phyloP scores from a whole-genome alignment of 106 monocot genomes.

The Amphibolis antarctica region DNA sequence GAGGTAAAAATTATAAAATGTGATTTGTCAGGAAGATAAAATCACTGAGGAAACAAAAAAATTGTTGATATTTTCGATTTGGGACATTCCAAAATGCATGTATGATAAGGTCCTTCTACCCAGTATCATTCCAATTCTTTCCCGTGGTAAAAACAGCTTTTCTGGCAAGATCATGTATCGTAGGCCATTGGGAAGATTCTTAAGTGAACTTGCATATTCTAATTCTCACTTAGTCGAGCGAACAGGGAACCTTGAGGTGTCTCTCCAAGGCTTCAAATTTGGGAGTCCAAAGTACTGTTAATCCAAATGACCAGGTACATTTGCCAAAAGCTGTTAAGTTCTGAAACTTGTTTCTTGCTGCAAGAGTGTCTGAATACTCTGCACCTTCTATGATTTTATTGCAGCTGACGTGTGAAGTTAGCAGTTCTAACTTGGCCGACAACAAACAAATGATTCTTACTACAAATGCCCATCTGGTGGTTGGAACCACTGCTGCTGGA shows the following conservation, averaged over 20 bases:
- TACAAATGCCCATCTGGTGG: neutral
- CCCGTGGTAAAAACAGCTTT: too few relatives aligned
- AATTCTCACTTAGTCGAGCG: neutral
- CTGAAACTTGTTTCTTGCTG: too few relatives aligned
- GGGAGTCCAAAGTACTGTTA: slow-evolving; percentile 7
- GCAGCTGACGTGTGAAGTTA: slow-evolving; percentile 1
- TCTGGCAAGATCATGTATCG: too few relatives aligned
- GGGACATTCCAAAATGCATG: too few relatives aligned
- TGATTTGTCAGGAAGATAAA: too few relatives aligned
- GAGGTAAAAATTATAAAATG: too few relatives aligned
- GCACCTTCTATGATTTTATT: neutral
- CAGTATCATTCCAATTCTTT: too few relatives aligned
- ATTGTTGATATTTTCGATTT: too few relatives aligned
- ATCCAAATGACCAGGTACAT: slow-evolving; percentile 20
- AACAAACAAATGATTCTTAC: slow-evolving; percentile 1
- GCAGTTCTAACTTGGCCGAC: neutral
- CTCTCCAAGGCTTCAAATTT: slow-evolving; percentile 23
- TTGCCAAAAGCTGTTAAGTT: too few relatives aligned
- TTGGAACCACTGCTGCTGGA: neutral
- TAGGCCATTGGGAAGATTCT: neutral
- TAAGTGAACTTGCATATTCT: neutral
- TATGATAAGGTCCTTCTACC: too few relatives aligned
- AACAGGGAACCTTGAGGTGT: slow-evolving; percentile 49
- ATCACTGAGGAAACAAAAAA: too few relatives aligned
- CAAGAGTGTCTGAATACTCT: neutral